Base-by-base conservation (phyloP, 106 monocot species). In the Dendrobium officinale region DNA sequence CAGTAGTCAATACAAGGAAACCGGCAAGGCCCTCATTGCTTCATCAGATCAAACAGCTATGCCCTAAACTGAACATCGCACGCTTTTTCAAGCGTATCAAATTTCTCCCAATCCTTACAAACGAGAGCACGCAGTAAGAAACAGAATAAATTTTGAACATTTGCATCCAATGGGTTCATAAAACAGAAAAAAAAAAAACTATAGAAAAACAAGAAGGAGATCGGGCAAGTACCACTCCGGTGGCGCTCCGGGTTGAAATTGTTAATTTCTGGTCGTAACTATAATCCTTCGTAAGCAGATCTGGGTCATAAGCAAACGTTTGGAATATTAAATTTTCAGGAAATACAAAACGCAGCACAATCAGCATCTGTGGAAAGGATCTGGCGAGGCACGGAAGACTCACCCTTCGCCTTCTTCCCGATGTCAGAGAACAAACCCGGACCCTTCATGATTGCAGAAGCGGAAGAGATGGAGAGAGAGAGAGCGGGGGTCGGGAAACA, bases 401-500 rank as follows among this genome's bases (percentile, higher is more conserved):
- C 49, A 78, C 83, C 83, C 78, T 78, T 83, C 41, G 83, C 77
- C 72, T 78, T 83, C 78, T 83, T 83, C 78, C 83, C 83, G 22
- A 83, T 83, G 73, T 83, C 83, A 68, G 83, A 64, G 83, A 72
- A 83, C 16, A 83, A 77, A 24, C 78, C 83, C 54, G 83, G 78
- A 10, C 83, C 83, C 78, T 78, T 83, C 83, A 83, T 83, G 29
- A 45, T 56, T 33, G 18, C 33, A 82, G 49, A 33, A 29, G 20
- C 24, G 67, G 29, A 59, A 16, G 42, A 8, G 27, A 22, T 27
- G 2, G 20, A 40, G 72, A 10, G 55, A 11, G 13, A 29, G 78
- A 58, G 40, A 27, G 18, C 13, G 5, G 56, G 31, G 33, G 6
- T 31, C 68, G 29, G 19, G 9, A 13, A 31, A 10, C 68, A 68